phyloP scores from a whole-genome alignment of 805 yeast species.

The Lipomyces japonicus region DNA sequence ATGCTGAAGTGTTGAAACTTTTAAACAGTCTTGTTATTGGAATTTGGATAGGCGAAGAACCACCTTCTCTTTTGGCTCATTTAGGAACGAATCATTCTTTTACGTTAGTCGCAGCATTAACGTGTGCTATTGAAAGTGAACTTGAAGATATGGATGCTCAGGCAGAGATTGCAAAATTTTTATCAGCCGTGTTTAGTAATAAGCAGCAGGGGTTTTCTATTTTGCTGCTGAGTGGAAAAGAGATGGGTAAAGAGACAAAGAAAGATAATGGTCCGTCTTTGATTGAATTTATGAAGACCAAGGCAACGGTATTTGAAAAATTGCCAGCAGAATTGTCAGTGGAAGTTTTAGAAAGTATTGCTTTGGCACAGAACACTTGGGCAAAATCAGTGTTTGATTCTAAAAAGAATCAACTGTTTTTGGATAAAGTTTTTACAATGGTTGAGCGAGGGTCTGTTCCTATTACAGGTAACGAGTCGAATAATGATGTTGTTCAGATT shows the following conservation, averaged over 20 bases:
- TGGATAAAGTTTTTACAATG: constrained; percentile 9
- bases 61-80: constrained; percentile 79
- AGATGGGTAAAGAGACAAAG: constrained; percentile 28
- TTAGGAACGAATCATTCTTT: constrained; percentile 64
- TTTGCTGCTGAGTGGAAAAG: constrained; percentile 37
- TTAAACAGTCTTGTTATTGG: constrained; percentile 41
- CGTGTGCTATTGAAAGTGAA: constrained; percentile 55
- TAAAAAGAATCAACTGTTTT: constrained; percentile 3
- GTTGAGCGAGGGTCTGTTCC: constrained; percentile 14
- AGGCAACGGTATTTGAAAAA: constrained; percentile 17
- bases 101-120: constrained; percentile 56
- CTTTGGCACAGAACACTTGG: constrained; percentile 77
- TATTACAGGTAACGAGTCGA: constrained; percentile 19
- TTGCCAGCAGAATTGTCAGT: constrained; percentile 38
- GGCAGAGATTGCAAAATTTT: constrained; percentile 31
- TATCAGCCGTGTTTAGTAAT: constrained; percentile 33
- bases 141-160: constrained; percentile 28
- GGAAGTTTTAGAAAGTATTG: constrained; percentile 66
- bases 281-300: constrained; percentile 33
- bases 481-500: constrained; percentile 23
- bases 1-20: constrained; percentile 52
- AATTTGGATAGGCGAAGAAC: constrained; percentile 49
- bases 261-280: constrained; percentile 24
- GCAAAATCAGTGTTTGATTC: constrained; percentile 53
- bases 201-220: constrained; percentile 42